These are phyloP conservation scores for Rhododendron henanense DNA, from an alignment of 148 eudicot species.

Conservation along the genomic window DNA sequence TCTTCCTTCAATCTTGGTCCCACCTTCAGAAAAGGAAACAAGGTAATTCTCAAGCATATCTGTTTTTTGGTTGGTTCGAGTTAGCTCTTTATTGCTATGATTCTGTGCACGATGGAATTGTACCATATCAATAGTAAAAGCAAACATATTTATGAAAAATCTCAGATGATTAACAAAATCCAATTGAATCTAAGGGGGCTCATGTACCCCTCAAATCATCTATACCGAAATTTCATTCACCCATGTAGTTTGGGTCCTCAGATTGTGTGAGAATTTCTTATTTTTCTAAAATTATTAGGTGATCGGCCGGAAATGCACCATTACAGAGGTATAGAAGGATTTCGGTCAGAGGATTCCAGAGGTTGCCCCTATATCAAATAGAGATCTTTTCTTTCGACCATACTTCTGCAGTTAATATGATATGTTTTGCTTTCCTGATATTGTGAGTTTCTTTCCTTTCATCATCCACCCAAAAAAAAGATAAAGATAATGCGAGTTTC, in stretches of 20 bases:
- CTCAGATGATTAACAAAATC: not conserved
- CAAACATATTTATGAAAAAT: not conserved
- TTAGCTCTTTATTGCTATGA: not conserved
- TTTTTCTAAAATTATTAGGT: no score
- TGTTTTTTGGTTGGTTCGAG: not conserved
- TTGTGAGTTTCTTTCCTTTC: not conserved
- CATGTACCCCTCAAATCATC: not conserved
- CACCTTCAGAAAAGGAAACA: conserved; percentile 7
- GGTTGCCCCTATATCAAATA: not conserved
- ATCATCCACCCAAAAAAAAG: no score
- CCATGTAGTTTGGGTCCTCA: no score
- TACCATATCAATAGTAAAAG: not conserved
- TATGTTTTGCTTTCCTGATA: not conserved
- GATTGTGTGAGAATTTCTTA: no score
- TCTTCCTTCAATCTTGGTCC: conserved; percentile 22
- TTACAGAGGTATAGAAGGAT: no score
- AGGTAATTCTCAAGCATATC: not conserved
- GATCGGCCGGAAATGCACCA: no score
- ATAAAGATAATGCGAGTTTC: not conserved
- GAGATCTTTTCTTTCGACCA: not conserved
- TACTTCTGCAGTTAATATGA: not conserved
- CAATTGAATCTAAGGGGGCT: not conserved
- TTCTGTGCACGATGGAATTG: not conserved
- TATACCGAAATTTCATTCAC: no score
- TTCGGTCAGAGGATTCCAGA: no score